These are phyloP conservation scores for Sherardia arvensis DNA, from an alignment of 257 asterid genomes.

Conservation along the genomic window DNA sequence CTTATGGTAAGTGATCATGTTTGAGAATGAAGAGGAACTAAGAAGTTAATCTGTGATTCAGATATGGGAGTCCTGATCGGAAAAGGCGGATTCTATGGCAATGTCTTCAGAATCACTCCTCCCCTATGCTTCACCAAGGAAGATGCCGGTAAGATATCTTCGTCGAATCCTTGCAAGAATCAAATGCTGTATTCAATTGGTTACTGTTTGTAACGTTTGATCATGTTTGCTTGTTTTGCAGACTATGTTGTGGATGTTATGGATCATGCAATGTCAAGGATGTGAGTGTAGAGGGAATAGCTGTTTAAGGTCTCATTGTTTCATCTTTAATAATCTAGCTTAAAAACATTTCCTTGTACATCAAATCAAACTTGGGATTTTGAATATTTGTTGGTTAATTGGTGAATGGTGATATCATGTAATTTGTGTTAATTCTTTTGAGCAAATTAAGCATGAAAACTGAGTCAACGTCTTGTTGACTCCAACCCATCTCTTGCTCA, in stretches of 20 bases:
- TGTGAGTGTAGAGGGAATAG: constrained; percentile 7
- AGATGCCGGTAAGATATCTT: constrained; percentile 43
- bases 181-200: not conserved
- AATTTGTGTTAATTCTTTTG: not conserved
- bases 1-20: not conserved
- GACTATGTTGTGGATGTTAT: constrained; percentile 31
- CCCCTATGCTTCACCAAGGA: constrained; percentile 58
- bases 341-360: not conserved
- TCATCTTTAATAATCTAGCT: not conserved
- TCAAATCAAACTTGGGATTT: constrained; percentile 4
- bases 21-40: not conserved
- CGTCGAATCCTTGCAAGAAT: not conserved
- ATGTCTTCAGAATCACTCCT: constrained; percentile 70
- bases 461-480: constrained; percentile 24
- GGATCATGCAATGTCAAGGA: constrained; percentile 29
- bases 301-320: not conserved
- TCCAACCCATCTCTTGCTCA: constrained; percentile 1
- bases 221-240: constrained; percentile 7
- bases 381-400: not conserved
- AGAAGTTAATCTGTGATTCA: constrained; percentile 6
- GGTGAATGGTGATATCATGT: not conserved
- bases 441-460: not conserved
- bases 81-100: constrained; percentile 64
- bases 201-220: not conserved
- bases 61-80: constrained; percentile 66